Percentiles rank a stretch among this genome's conserved stretches.
These are phyloP conservation scores for Starmerella powellii DNA, from an alignment of 805 yeast genomes.

Conservation along the genomic window DNA sequence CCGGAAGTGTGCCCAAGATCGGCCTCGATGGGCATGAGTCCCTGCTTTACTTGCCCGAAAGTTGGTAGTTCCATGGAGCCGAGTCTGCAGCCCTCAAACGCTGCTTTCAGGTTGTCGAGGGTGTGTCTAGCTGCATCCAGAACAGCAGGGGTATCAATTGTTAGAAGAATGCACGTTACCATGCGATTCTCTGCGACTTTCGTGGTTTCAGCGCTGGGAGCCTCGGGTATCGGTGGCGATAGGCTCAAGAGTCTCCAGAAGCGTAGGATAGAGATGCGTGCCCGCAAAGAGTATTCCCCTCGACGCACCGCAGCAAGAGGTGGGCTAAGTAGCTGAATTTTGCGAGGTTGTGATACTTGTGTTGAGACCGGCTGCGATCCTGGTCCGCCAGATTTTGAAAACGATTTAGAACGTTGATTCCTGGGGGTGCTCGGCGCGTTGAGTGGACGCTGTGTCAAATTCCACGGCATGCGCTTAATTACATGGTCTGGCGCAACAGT, in stretches of 20 bases:
- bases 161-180: slow-evolving; percentile 24
- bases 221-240: slow-evolving; percentile 25
- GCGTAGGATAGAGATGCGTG: slow-evolving; percentile 30
- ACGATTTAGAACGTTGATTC: too few relatives aligned
- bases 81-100: slow-evolving; percentile 30
- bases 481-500: slow-evolving; percentile 7
- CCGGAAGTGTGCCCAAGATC: slow-evolving; percentile 19
- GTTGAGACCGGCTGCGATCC: not conserved
- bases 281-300: slow-evolving; percentile 25
- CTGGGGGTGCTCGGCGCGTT: too few relatives aligned
- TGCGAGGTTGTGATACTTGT: not conserved
- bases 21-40: slow-evolving; percentile 18
- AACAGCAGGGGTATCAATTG: slow-evolving; percentile 15
- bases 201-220: slow-evolving; percentile 17
- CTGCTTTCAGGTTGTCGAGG: slow-evolving; percentile 23
- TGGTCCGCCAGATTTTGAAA: not conserved
- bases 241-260: slow-evolving; percentile 33
- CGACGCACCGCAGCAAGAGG: slow-evolving; percentile 26
- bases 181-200: not conserved
- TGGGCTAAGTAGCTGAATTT: slow-evolving; percentile 23
- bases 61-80: slow-evolving; percentile 26
- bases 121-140: slow-evolving; percentile 12
- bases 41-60: slow-evolving; percentile 18
- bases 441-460: not conserved
- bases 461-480: slow-evolving; percentile 4